Evolutionary conservation across 2,329 filamentous ascomycete species (phyloP), one percentile per base, ranked within the genome.

Genomic region (Clonostachys sp.): DNA sequence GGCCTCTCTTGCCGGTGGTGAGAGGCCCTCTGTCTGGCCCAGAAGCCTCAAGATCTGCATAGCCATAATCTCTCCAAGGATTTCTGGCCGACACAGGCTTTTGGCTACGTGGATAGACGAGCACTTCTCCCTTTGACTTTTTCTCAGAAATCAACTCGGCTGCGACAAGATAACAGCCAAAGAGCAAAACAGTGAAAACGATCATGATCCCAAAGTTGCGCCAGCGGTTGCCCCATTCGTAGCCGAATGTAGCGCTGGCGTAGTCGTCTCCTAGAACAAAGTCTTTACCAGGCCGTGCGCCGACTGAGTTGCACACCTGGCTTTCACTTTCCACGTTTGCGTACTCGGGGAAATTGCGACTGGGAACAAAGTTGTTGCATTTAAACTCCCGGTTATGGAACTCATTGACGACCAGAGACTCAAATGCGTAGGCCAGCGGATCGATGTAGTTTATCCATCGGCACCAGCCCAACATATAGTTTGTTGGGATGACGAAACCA

Each of bases 361-460:
- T 30, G 24, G 24, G 24, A 30, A 30, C 24, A 30, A 30, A 30
- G 24, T 10, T 30, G 9, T 30, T 30, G 24, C 24, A 30, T 30
- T 45, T 42, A 60, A 86, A 94, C 0, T 80, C 52, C 13, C 84
- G 80, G 49, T 72, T 68, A 54, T 82, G 67, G 60, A 95, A 95
- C 64, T 96, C 91, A 65, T 95, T 95, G 53, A 88, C 78, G 77
- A 91, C 86, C 20, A 95, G 73, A 0, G 82, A 73, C 62, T 95
- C 89, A 58, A 95, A 95, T 0, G 82, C 82, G 53, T 94, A 95
- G 2, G 80, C 82, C 9, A 95, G 76, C 3, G 89, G 88, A 51
- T 94, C 39, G 33, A 45, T 39, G 14, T 20, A 45, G 12, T 20
- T 34, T 17, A 45, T 17, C 44, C 44, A 45, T 10, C 44, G 34